Conservation (phyloP, 2,329 filamentous ascomycete genomes). For the Cylindrodendrum hubeiense region DNA sequence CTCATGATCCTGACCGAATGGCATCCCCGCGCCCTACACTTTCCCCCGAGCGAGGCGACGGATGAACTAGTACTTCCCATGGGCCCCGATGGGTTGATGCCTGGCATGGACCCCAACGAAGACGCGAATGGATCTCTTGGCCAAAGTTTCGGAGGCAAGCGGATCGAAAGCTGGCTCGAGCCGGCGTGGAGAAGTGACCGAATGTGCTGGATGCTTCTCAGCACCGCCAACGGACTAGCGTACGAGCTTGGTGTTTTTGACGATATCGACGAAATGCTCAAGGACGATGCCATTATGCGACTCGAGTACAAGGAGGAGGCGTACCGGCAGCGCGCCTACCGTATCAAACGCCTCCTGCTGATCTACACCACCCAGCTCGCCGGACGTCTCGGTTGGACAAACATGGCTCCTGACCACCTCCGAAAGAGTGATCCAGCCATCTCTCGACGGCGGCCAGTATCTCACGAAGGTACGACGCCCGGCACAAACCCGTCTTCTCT, state of each 20-base stretch:
- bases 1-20: slow-evolving; percentile 95
- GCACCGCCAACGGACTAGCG: slow-evolving; percentile 88
- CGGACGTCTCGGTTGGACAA: slow-evolving; percentile 90
- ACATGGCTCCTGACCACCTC: slow-evolving; percentile 84
- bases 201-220: slow-evolving; percentile 98
- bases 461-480: slow-evolving; percentile 69
- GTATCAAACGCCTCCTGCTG: slow-evolving; percentile 87
- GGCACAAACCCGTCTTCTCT: slow-evolving; percentile 69
- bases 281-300: slow-evolving; percentile 68
- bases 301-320: slow-evolving; percentile 80
- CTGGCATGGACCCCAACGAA: slow-evolving; percentile 53
- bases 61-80: slow-evolving; percentile 76
- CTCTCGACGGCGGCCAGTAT: slow-evolving; percentile 61
- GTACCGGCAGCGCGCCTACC: slow-evolving; percentile 81
- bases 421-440: slow-evolving; percentile 70
- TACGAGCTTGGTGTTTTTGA: slow-evolving; percentile 98
- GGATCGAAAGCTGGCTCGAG: slow-evolving; percentile 96
- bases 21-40: slow-evolving; percentile 95
- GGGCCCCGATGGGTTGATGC: slow-evolving; percentile 62
- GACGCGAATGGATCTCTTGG: slow-evolving; percentile 49
- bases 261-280: slow-evolving; percentile 79
- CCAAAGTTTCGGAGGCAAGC: slow-evolving; percentile 80
- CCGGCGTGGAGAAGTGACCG: slow-evolving; percentile 94
- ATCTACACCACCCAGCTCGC: slow-evolving; percentile 96
- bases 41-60: slow-evolving; percentile 83